A percentile compares a stretch with the other conserved stretches of the same genome.
These are phyloP conservation scores for Fusarium sp. DNA, from an alignment of 2,329 filamentous ascomycete species.

Conservation along the genomic window DNA sequence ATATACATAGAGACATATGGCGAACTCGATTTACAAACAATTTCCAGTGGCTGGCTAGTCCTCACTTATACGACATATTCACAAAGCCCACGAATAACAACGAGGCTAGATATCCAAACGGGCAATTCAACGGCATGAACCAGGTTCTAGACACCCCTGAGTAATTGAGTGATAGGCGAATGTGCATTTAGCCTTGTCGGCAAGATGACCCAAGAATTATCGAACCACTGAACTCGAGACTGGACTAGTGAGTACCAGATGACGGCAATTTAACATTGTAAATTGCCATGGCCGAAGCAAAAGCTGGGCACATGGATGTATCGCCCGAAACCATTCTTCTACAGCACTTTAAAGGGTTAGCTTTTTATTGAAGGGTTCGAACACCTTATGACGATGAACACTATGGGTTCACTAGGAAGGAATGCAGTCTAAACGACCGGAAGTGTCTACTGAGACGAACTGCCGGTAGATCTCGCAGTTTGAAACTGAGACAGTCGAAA, in stretches of 20 bases:
- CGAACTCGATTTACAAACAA: neutral
- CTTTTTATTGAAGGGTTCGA: neutral
- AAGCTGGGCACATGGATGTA: neutral
- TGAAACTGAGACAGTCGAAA: constrained; percentile 14
- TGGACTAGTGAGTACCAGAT: neutral
- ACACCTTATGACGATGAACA: neutral
- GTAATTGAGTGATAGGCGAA: neutral
- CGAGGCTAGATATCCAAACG: neutral
- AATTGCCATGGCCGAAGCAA: neutral
- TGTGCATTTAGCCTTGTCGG: neutral
- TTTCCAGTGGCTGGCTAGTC: neutral
- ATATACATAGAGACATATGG: constrained; percentile 9
- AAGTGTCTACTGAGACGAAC: neutral
- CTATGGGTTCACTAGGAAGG: neutral
- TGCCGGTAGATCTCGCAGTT: neutral
- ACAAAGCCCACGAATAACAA: neutral
- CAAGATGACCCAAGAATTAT: neutral
- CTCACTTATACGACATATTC: neutral
- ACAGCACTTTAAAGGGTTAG: too few relatives aligned
- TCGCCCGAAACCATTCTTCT: neutral
- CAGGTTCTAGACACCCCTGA: neutral
- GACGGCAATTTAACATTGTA: neutral
- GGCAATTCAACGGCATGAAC: neutral
- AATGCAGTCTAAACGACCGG: constrained; percentile 9
- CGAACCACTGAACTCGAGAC: neutral